These are phyloP conservation scores for Lodderomyces parapsilosis DNA, from an alignment of 1,139 yeast genomes.

Conservation along the genomic window DNA sequence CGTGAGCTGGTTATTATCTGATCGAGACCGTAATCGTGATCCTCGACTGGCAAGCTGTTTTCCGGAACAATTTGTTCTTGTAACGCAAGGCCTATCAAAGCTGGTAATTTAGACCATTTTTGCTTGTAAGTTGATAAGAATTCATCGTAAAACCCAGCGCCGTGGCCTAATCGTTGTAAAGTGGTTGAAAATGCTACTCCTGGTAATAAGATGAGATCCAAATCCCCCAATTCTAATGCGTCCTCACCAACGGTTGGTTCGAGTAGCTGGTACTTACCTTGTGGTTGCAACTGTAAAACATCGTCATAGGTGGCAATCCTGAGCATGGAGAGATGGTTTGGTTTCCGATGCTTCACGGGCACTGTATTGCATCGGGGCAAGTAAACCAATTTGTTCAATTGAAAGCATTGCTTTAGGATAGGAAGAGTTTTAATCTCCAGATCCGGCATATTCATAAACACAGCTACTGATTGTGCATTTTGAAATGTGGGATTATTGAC, in stretches of 20 bases:
- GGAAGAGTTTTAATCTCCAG: constrained; percentile 58
- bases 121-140: constrained; percentile 55
- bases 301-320: constrained; percentile 40
- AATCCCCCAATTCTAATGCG: constrained; percentile 36
- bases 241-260: constrained; percentile 59
- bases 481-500: constrained; percentile 35
- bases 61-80: constrained; percentile 59
- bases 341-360: constrained; percentile 24
- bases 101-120: constrained; percentile 34
- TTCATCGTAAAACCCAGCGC: constrained; percentile 90
- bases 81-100: constrained; percentile 67
- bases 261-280: constrained; percentile 63
- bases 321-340: constrained; percentile 59
- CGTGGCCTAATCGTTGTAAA: constrained; percentile 79
- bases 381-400: constrained; percentile 42
- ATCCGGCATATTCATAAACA: constrained; percentile 66
- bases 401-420: constrained; percentile 51
- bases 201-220: constrained; percentile 78
- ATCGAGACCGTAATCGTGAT: constrained; percentile 70
- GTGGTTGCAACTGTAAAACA: constrained; percentile 53
- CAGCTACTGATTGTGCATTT: constrained; percentile 50
- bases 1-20: constrained; percentile 41
- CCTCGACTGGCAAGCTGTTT: constrained; percentile 55
- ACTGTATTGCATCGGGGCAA: constrained; percentile 48
- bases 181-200: constrained; percentile 72